Evolutionary conservation across 2,329 filamentous ascomycete genomes (phyloP).

Genomic region (Didymella pinodella): DNA sequence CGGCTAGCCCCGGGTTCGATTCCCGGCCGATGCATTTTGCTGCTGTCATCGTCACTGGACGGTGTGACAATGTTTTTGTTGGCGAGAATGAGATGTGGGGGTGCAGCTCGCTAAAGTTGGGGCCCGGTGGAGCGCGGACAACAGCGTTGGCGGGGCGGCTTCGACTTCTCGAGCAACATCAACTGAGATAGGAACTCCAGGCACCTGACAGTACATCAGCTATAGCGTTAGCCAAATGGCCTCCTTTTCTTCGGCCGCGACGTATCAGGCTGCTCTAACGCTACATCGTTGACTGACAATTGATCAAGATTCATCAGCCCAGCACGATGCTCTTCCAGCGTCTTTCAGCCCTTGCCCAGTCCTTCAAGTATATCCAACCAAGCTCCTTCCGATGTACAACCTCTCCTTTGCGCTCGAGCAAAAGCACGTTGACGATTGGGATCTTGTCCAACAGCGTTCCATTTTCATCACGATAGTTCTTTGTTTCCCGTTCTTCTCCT

Average conservation of each 20-base stretch:
- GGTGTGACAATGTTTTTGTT: neutral
- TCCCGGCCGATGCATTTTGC: neutral
- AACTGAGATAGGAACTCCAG: neutral
- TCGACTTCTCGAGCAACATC: neutral
- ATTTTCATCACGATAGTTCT: neutral
- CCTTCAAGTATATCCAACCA: neutral
- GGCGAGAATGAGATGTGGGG: neutral
- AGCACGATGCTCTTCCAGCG: neutral
- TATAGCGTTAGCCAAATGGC: too few relatives aligned
- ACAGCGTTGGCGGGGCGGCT: neutral
- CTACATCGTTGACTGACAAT: too few relatives aligned
- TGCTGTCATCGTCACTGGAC: neutral
- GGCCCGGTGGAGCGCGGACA: neutral
- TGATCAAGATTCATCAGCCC: conserved; percentile 43
- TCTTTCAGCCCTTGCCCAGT: neutral
- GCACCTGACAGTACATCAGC: neutral
- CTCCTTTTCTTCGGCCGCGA: too few relatives aligned
- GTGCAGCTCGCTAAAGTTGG: neutral
- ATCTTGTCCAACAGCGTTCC: neutral
- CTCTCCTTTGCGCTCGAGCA: neutral
- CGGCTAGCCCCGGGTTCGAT: neutral
- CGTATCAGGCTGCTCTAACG: too few relatives aligned
- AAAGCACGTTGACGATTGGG: conserved; percentile 1
- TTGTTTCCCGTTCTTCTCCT: neutral
- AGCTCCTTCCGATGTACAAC: neutral